Base-by-base conservation (phyloP, 108 stramenopile genomes). In the Pseudonitzschia multiseries region DNA sequence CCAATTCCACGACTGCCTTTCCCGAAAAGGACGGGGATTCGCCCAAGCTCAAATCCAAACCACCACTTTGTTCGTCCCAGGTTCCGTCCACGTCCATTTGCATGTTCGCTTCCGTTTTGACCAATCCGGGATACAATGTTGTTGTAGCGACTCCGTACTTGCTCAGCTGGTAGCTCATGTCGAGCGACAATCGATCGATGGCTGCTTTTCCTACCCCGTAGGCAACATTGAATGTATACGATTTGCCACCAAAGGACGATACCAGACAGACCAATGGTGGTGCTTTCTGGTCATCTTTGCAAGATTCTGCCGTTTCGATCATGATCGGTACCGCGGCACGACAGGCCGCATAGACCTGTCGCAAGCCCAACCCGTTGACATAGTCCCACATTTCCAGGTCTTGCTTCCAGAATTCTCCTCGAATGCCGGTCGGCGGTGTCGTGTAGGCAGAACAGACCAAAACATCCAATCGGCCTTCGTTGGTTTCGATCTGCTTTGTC, bases 161-260 rank as follows among this genome's bases (percentile, higher is more conserved):
- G 36, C 79, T 61, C 29, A 96, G 70, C 79, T 97, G 85, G 26
- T 81, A 40, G 27, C 91, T 56, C 91, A 94, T 94, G 72, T 96
- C 95, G 20, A 69, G 53, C 8, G 89, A 87, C 76, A 95, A 71
- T 24, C 96, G 80, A 78, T 97, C 96, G 8, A 90, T 73, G 9
- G 76, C 96, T 2, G 93, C 92, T 70, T 97, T 97, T 24, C 88
- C 92, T 10, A 96, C 92, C 8, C 96, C 96, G 69, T 97, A 97
- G 12, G 95, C 86, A 0, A 96, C 90, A 80, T 95, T 95, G 79
- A 95, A 95, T 13, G 94, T 90, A 66, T 95, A 95, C 29, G 80
- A 70, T 42, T 82, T 80, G 12, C 92, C 94, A 17, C 94, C 94
- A 70, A 95, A 95, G 61, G 80, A 82, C 21, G 76, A 78, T 8